Percentiles rank a stretch among this genome's conserved stretches.
phyloP scores from a whole-genome alignment of 2,329 filamentous ascomycete genomes.

The Aspergillus terreus region DNA sequence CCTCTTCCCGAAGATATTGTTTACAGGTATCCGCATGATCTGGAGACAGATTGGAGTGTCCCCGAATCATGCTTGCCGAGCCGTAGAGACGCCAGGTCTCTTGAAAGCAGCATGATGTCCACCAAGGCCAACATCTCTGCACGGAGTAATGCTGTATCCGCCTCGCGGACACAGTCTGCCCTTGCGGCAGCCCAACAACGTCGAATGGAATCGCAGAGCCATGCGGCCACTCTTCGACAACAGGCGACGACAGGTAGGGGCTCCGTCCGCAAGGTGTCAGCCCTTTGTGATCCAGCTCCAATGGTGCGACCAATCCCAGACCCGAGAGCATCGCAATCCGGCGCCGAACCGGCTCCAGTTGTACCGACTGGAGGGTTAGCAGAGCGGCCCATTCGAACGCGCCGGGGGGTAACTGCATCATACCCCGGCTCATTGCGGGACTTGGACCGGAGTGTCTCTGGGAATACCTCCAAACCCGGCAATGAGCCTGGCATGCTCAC shows the following conservation, averaged over 20 bases:
- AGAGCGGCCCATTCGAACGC: slow-evolving; percentile 37
- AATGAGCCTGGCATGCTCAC: slow-evolving; percentile 31
- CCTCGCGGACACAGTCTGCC: slow-evolving; percentile 36
- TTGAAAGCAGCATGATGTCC: slow-evolving; percentile 27
- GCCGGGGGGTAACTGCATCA: slow-evolving; percentile 32
- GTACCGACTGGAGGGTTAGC: slow-evolving; percentile 31
- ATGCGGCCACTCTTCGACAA: slow-evolving; percentile 46
- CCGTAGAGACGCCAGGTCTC: slow-evolving; percentile 21
- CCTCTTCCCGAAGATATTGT: slow-evolving; percentile 44
- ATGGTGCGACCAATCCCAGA: slow-evolving; percentile 16
- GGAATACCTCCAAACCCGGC: slow-evolving; percentile 28
- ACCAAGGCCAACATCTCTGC: slow-evolving; percentile 24
- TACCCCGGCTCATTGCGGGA: slow-evolving; percentile 33
- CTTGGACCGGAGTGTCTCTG: slow-evolving; percentile 21
- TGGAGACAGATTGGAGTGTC: slow-evolving; percentile 41
- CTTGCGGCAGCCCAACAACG: slow-evolving; percentile 39
- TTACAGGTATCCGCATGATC: slow-evolving; percentile 41
- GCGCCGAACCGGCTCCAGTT: slow-evolving; percentile 6
- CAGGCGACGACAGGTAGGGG: slow-evolving; percentile 36
- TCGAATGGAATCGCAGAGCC: slow-evolving; percentile 40
- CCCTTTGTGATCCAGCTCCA: slow-evolving; percentile 20
- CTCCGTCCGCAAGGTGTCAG: slow-evolving; percentile 25
- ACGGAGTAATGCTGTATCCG: slow-evolving; percentile 25
- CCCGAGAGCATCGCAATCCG: slow-evolving; percentile 13
- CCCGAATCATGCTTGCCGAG: slow-evolving; percentile 17